Base-by-base conservation (phyloP, 768 basidiomycete species). In the Auricularia auricula-judae region DNA sequence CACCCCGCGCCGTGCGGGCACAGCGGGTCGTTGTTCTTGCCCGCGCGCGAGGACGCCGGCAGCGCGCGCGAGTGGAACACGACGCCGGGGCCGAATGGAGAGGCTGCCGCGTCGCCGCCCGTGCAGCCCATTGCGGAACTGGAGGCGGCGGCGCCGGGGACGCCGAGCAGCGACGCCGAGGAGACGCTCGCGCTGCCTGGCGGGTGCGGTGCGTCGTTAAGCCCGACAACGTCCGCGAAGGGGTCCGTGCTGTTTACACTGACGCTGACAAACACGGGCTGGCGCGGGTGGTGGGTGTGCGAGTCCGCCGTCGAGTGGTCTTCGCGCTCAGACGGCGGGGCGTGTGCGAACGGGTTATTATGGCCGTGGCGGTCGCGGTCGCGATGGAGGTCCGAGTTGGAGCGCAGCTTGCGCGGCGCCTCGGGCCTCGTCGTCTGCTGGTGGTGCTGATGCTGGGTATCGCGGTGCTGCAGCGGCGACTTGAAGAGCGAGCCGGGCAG, bases 31-130 rank as follows among this genome's bases (percentile, higher is more conserved):
- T 51, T 16, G 47, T 21, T 16, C 47, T 51, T 51, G 47, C 16
- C 21, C 18, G 47, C 18, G 44, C 23, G 65, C 66, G 61, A 65
- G 23, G 23, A 23, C 67, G 10, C 67, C 39, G 75, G 79, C 65
- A 81, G 77, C 0, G 79, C 72, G 3, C 86, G 87, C 0, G 83
- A 79, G 63, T 86, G 85, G 68, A 87, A 91, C 2, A 76, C 67
- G 35, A 91, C 80, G 7, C 83, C 83, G 3, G 76, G 71, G 16
- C 89, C 89, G 71, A 90, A 89, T 0, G 89, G 89, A 66, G 82
- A 73, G 10, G 47, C 4, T 16, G 16, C 47, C 4, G 47, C 47
- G 21, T 16, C 14, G 47, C 4, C 47, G 23, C 23, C 23, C 23
- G 23, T 23, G 23, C 23, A 23, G 10, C 47, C 47, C 10, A 18